Conservation (phyloP, 2,329 filamentous ascomycete species). For the Aspergillus spinulosporus region DNA sequence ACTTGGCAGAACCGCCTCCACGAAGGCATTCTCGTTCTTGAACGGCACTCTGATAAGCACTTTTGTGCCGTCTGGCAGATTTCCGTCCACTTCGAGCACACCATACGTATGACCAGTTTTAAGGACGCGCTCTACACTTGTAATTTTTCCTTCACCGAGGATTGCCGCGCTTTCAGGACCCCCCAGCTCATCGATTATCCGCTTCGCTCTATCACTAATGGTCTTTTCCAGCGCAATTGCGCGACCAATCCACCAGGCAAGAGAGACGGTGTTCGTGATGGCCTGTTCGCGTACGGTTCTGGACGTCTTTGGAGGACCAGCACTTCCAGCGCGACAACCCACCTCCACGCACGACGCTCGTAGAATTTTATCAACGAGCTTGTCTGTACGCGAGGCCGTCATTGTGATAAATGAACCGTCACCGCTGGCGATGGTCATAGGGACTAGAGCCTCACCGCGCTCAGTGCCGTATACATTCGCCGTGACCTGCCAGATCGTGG, state of each 20-base stretch:
- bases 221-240: constrained; percentile 21
- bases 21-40: constrained; percentile 33
- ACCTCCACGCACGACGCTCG: constrained; percentile 57
- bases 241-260: constrained; percentile 49
- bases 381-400: constrained; percentile 38
- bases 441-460: constrained; percentile 40
- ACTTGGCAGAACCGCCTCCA: constrained; percentile 17
- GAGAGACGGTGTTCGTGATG: constrained; percentile 55
- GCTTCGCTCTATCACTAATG: constrained; percentile 18
- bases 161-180: constrained; percentile 21
- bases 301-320: constrained; percentile 17
- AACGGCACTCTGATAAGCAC: constrained; percentile 25
- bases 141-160: constrained; percentile 26
- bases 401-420: constrained; percentile 54
- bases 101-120: constrained; percentile 36
- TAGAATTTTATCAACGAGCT: constrained; percentile 51
- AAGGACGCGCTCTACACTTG: constrained; percentile 21
- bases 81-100: constrained; percentile 42
- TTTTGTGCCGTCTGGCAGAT: constrained; percentile 15
- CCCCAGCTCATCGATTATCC: constrained; percentile 24
- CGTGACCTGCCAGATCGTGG: constrained; percentile 49
- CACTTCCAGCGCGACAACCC: constrained; percentile 46
- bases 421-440: constrained; percentile 52
- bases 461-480: constrained; percentile 40
- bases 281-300: constrained; percentile 17